Evolutionary conservation across 306 rosid species (phyloP), one percentile per base, ranked within the genome.

Genomic region (Vachellia pachyceras): DNA sequence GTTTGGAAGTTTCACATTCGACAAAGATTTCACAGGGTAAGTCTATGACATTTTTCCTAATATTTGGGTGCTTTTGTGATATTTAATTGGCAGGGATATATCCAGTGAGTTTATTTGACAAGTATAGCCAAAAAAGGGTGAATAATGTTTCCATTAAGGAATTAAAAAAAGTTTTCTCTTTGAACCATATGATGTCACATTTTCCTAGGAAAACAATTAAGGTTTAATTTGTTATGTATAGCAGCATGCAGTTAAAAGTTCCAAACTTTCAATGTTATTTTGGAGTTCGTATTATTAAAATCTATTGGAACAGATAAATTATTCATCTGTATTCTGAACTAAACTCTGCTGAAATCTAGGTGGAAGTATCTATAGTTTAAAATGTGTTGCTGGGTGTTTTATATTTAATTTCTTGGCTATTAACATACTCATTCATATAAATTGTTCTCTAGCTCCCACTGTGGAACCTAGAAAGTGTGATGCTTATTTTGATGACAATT

Each of bases 401-500:
- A 36, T 35, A 46, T 18, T 39, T 37, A 39, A 20, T 18, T 39
- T 67, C 71, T 68, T 68, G 13, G 50, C 17, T 1, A 39, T 68
- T 40, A 39, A 39, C 73, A 68, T 68, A 39, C n/a, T 40, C 10
- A n/a, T 10, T n/a, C 15, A 18, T 67, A 7, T 4, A 20, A n/a
- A 10, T n/a, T 68, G 17, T 66, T 40, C 40, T 68, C 49, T n/a
- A 68, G 73, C 35, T 41, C 73, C 49, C 44, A 68, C 29, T n/a
- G 7, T 37, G 50, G 73, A 68, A 39, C 49, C 50, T 15, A 68
- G 33, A 68, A 68, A 68, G 17, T 40, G 73, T 18, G 23, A 68
- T 40, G 49, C 50, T 39, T 68, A 4, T 40, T 68, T 68, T 68
- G 73, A 68, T 39, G 73, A 44, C 40, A 68, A n/a, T 68, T 18